Conservation (phyloP, 78 protist genomes). For the Dictyostelium firmibasis region DNA sequence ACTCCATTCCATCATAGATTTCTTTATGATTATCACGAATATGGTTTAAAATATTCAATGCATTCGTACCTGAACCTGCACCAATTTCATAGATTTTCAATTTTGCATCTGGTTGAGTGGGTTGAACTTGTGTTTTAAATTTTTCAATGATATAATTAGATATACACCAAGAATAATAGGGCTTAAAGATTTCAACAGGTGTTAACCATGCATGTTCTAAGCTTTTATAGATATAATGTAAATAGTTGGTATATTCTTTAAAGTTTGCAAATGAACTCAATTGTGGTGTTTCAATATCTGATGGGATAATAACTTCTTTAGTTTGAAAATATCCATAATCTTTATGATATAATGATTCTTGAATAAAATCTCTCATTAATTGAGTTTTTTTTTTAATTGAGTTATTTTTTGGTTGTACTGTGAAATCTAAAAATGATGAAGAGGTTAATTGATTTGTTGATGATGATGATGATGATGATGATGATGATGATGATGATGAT, state of each 20-base stretch:
- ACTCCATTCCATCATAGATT: conserved; percentile 8
- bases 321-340: conserved; percentile 63
- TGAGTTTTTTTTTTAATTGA: conserved; percentile 13
- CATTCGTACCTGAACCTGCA: conserved; percentile 79
- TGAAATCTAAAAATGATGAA: too few relatives aligned
- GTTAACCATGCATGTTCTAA: conserved; percentile 70
- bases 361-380: conserved; percentile 78
- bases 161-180: conserved; percentile 53
- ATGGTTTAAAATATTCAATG: conserved; percentile 27
- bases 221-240: conserved; percentile 25
- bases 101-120: background rate
- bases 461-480: background rate
- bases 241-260: conserved; percentile 24
- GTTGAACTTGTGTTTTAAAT: background rate
- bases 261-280: conserved; percentile 9
- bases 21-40: conserved; percentile 22
- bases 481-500: background rate
- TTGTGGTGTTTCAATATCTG: background rate
- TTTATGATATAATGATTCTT: conserved; percentile 57
- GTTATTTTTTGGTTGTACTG: background rate
- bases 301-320: conserved; percentile 51
- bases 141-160: conserved; percentile 43
- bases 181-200: conserved; percentile 71
- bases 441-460: too few relatives aligned
- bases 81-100: conserved; percentile 68